Conservation (phyloP, 495 filamentous ascomycete genomes). For the Chaetomium fimeti region DNA sequence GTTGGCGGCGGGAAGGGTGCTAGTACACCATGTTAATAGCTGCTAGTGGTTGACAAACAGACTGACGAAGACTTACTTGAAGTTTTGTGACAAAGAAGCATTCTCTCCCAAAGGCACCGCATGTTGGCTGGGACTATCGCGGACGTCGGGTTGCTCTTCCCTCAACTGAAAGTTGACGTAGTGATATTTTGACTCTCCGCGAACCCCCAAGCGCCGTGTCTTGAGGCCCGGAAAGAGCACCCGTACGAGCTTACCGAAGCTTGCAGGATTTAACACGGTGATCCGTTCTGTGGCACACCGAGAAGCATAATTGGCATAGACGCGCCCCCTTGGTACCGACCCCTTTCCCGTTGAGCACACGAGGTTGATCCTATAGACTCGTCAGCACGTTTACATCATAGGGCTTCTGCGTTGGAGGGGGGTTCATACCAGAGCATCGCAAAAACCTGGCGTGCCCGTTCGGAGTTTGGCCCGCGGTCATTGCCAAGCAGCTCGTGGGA, state of each 20-base stretch:
- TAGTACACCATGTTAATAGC: conserved; percentile 20
- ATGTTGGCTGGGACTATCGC: conserved; percentile 39
- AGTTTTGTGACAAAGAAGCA: conserved; percentile 40
- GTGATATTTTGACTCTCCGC: conserved; percentile 98
- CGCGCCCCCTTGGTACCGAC: conserved; percentile 85
- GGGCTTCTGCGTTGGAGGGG: neutral
- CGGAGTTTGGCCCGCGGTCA: conserved; percentile 70
- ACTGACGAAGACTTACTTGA: conserved; percentile 36
- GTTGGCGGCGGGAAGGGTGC: conserved; percentile 33
- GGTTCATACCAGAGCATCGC: conserved; percentile 97
- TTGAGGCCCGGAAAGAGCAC: conserved; percentile 94
- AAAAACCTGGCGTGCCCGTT: conserved; percentile 94
- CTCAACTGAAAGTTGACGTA: conserved; percentile 83
- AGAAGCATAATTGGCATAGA: conserved; percentile 89
- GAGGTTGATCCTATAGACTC: conserved; percentile 67
- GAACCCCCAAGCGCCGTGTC: conserved; percentile 84
- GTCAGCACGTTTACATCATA: neutral
- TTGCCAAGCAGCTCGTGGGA: conserved; percentile 69
- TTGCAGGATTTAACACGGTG: conserved; percentile 89
- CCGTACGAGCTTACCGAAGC: conserved; percentile 94
- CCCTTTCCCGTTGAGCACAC: conserved; percentile 77
- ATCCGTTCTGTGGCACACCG: conserved; percentile 90
- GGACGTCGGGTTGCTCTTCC: conserved; percentile 56
- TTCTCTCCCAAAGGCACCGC: conserved; percentile 41
- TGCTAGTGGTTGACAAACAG: neutral